Base-by-base conservation (phyloP, 129 eudicot species). In the Chrysanthemum seticuspe region DNA sequence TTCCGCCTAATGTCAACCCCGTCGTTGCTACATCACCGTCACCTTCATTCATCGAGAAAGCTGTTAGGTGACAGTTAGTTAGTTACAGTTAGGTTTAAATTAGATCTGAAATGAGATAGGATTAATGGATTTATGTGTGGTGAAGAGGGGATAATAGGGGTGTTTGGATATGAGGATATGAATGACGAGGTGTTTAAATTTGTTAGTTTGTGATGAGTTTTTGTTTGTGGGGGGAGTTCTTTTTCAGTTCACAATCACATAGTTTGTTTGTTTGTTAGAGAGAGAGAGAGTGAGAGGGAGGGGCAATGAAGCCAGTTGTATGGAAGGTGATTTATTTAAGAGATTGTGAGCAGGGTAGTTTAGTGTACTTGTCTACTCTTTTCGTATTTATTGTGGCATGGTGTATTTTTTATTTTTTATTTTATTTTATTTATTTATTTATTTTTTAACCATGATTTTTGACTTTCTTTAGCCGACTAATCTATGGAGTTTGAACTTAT, bases 1-100 rank as follows among this genome's bases (percentile, higher is more conserved):
- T 88, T n/a, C 88, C 87, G 25, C 81, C 84, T 45, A 87, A 45
- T 9, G 96, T 86, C 59, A 78, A 63, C 25, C 88, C 78, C 13
- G 83, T 15, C 23, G 61, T 61, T 51, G 29, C 70, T 21, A 16
- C 27, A 45, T 55, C 76, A 40, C 74, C 75, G 44, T 70, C 80
- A 58, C 53, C 75, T 14, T 73, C 56, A 16, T 76, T 84, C 88
- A 84, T 84, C 57, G 8, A 53, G 50, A 23, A 16, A 12, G 29
- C 1, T 31, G 40, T 34, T 34, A 3, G 36, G 36, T 31, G 3
- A 31, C 3, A 31, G 5, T 2, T 31, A 31, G 4, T 31, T 3
- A 34, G 5, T 34, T 3, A 34, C 40, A 5, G 25, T 6, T 36
- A 34, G 25, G 25, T 11, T 14, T 57, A 13, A n/a, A 49, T 15